A percentile compares a stretch with the other conserved stretches of the same genome.
These are phyloP conservation scores for Coniochaeta hoffmannii DNA, from an alignment of 2,329 filamentous ascomycete genomes.

Conservation along the genomic window DNA sequence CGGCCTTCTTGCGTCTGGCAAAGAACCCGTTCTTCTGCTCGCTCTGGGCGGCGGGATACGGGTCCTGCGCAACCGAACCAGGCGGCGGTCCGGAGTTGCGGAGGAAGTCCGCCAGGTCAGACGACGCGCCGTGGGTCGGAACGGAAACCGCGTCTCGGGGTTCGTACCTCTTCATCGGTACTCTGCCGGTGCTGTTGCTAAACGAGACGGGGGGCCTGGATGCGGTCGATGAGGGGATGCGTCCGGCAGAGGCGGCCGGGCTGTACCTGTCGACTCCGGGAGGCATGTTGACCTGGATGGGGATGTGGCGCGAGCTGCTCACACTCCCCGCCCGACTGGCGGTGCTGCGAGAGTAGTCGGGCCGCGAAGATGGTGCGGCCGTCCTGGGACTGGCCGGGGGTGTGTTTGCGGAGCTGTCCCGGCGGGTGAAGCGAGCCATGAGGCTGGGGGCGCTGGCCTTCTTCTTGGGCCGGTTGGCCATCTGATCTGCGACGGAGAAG, in stretches of 20 bases:
- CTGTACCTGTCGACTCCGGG: conserved; percentile 34
- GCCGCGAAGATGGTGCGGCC: conserved; percentile 24
- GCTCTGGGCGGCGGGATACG: conserved; percentile 25
- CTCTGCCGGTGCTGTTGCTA: conserved; percentile 23
- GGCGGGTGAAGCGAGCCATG: conserved; percentile 48
- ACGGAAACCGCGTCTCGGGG: conserved; percentile 42
- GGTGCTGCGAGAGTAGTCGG: conserved; percentile 8
- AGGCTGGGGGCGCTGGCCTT: conserved; percentile 56
- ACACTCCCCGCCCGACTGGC: neutral
- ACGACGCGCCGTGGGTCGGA: conserved; percentile 38
- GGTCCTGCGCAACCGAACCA: conserved; percentile 15
- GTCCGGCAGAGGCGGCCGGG: conserved; percentile 9
- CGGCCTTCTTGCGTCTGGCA: conserved; percentile 40
- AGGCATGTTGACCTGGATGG: conserved; percentile 45
- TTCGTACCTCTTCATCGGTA: conserved; percentile 51
- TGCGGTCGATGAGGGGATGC: conserved; percentile 5
- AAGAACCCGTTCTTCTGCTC: conserved; percentile 34
- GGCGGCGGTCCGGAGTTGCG: conserved; percentile 59
- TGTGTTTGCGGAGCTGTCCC: conserved; percentile 24
- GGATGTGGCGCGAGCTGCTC: conserved; percentile 38
- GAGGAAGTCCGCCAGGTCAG: conserved; percentile 67
- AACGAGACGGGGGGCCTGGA: conserved; percentile 3
- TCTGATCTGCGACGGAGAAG: conserved; percentile 22
- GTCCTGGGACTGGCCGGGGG: conserved; percentile 18
- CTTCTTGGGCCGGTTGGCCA: conserved; percentile 44